Conservation (phyloP, 2,329 filamentous ascomycete genomes). For the Diplodia scrobiculata region DNA sequence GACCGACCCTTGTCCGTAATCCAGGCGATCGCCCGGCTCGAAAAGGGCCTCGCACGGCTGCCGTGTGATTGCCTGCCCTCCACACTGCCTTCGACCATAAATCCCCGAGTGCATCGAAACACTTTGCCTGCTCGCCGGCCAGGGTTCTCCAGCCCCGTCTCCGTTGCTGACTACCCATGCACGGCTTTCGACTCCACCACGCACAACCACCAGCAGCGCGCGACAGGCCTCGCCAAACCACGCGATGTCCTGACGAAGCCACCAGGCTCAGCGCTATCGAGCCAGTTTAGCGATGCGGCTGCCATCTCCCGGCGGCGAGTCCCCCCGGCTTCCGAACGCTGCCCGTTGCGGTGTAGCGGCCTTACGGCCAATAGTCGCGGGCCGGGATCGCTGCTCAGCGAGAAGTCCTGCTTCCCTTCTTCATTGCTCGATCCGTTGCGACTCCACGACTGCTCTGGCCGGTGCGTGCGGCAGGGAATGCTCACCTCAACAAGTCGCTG, state of each 20-base stretch:
- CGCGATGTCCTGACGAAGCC: background rate
- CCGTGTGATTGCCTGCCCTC: background rate
- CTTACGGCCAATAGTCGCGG: constrained; percentile 8
- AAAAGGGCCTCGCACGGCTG: background rate
- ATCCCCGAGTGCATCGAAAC: background rate
- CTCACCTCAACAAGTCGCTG: background rate
- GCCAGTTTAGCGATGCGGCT: background rate
- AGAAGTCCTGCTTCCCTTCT: background rate
- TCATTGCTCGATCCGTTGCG: constrained; percentile 9
- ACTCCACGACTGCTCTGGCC: background rate
- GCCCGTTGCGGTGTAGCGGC: constrained; percentile 16
- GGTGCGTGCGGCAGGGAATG: constrained; percentile 17
- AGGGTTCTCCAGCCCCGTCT: background rate
- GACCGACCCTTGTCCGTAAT: background rate
- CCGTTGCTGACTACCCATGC: background rate
- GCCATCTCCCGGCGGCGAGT: background rate
- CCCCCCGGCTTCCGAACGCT: constrained; percentile 9
- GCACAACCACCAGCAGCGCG: constrained; percentile 8
- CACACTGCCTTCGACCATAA: background rate
- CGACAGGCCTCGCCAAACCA: background rate
- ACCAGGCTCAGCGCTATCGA: background rate
- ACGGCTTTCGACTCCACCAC: background rate
- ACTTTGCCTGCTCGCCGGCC: background rate
- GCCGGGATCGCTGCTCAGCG: constrained; percentile 1
- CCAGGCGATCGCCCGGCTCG: background rate